A percentile compares a stretch with the other conserved stretches of the same genome.
Evolutionary conservation across 2,329 filamentous ascomycete species (phyloP).

Genomic region (Curvularia hawaiiensis): DNA sequence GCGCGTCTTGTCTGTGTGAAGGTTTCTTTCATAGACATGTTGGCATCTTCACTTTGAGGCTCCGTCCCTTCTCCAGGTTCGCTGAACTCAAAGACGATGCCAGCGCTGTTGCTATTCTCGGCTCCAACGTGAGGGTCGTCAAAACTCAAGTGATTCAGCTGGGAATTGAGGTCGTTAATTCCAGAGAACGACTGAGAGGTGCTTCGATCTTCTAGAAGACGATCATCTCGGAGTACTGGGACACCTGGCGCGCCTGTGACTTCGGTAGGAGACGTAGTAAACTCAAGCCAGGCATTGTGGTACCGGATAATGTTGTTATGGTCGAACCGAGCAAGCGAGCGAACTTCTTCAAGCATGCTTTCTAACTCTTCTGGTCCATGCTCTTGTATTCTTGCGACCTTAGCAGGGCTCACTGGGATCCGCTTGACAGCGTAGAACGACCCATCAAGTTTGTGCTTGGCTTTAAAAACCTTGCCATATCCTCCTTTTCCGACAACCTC

Average conservation of each 20-base stretch:
- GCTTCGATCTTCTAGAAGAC: conserved; percentile 32
- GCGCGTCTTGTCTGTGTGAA: conserved; percentile 39
- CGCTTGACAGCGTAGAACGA: conserved; percentile 70
- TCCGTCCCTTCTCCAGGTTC: conserved; percentile 22
- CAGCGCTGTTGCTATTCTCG: conserved; percentile 22
- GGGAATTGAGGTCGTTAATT: conserved; percentile 18
- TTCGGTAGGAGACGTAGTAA: conserved; percentile 26
- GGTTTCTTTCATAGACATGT: conserved; percentile 28
- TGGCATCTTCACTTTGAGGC: conserved; percentile 12
- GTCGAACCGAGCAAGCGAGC: conserved; percentile 65
- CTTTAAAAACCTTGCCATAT: conserved; percentile 68
- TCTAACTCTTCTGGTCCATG: conserved; percentile 61
- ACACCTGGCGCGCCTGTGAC: conserved; percentile 6
- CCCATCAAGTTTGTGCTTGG: conserved; percentile 64
- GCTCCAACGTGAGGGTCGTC: conserved; percentile 21
- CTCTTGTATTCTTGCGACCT: conserved; percentile 58
- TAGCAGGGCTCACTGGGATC: conserved; percentile 61
- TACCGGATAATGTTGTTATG: conserved; percentile 72
- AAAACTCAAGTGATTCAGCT: conserved; percentile 25
- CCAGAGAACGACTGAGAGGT: conserved; percentile 19
- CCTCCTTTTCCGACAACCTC: conserved; percentile 66
- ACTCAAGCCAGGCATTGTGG: conserved; percentile 68
- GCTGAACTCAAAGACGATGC: conserved; percentile 41
- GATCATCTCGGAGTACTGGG: conserved; percentile 23
- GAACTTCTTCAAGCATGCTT: conserved; percentile 63